A percentile compares a stretch with the other conserved stretches of the same genome.
Conservation (phyloP, 2,329 filamentous ascomycete genomes). For the Aspergillus tamarii region DNA sequence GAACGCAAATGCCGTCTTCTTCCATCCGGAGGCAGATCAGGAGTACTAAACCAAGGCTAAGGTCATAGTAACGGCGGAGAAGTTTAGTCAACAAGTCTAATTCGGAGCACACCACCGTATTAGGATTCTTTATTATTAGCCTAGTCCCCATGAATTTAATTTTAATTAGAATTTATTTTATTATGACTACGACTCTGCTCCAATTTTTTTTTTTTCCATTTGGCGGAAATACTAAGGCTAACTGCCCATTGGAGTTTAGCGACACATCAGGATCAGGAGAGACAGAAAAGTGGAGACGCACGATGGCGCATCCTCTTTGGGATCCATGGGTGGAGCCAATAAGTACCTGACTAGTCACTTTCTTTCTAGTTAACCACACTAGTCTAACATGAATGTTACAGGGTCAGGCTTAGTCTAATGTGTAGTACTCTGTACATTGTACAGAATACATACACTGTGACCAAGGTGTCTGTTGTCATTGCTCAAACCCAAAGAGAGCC, state of each 20-base stretch:
- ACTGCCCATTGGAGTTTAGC: neutral
- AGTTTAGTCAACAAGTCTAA: neutral
- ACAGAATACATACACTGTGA: neutral
- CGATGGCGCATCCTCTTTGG: slow-evolving; percentile 4
- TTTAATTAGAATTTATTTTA: slow-evolving; percentile 6
- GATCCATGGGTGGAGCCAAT: neutral
- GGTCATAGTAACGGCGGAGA: neutral
- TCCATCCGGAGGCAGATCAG: slow-evolving; percentile 6
- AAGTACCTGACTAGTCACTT: slow-evolving; percentile 5
- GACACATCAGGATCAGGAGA: slow-evolving; percentile 2
- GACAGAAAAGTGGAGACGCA: slow-evolving; percentile 2
- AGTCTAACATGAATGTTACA: neutral
- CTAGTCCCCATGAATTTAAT: neutral
- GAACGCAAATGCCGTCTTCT: neutral
- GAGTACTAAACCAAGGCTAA: neutral
- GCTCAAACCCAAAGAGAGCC: neutral
- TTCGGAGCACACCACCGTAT: neutral
- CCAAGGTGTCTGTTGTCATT: neutral
- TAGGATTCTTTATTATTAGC: slow-evolving; percentile 7
- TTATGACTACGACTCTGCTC: neutral
- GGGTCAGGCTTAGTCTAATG: neutral
- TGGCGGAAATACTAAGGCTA: slow-evolving; percentile 1
- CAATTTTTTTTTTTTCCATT: neutral
- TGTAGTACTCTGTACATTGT: neutral
- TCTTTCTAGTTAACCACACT: neutral